These are phyloP conservation scores for Tilletia horrida DNA, from an alignment of 1,284 basidiomycete species.

Conservation along the genomic window DNA sequence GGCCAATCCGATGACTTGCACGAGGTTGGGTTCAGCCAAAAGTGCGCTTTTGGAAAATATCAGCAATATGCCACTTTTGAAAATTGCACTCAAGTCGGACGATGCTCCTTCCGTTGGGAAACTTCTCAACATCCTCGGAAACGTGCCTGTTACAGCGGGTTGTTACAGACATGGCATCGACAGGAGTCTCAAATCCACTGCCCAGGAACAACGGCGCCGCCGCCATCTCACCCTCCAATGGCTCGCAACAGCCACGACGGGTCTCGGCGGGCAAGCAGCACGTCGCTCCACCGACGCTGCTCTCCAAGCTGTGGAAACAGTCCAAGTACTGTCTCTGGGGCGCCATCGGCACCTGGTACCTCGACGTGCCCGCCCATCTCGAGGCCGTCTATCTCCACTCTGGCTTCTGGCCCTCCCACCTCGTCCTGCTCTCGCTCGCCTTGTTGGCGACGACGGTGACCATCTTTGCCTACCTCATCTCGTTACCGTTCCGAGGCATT, in stretches of 20 bases:
- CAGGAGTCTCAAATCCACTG: too few species aligned
- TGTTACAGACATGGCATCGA: too few species aligned
- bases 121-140: too few species aligned
- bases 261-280: not conserved
- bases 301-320: constrained; percentile 34
- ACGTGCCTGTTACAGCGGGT: too few species aligned
- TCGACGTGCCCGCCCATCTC: constrained; percentile 30
- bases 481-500: constrained; percentile 29
- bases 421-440: constrained; percentile 21
- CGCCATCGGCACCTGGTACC: constrained; percentile 24
- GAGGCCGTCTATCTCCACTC: constrained; percentile 24
- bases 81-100: too few species aligned
- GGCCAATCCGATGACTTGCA: too few species aligned
- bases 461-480: constrained; percentile 28
- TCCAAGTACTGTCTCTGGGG: constrained; percentile 35
- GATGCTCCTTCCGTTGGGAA: too few species aligned
- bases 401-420: not conserved
- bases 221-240: too few species aligned
- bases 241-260: not conserved
- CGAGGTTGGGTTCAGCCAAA: too few species aligned
- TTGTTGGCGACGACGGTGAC: constrained; percentile 26
- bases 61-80: too few species aligned
- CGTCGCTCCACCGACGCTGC: not conserved
- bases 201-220: too few species aligned
- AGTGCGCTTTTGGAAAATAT: too few species aligned